A percentile compares a stretch with the other conserved stretches of the same genome.
These are phyloP conservation scores for Malassezia restricta DNA, from an alignment of 1,284 basidiomycete genomes.

Conservation along the genomic window DNA sequence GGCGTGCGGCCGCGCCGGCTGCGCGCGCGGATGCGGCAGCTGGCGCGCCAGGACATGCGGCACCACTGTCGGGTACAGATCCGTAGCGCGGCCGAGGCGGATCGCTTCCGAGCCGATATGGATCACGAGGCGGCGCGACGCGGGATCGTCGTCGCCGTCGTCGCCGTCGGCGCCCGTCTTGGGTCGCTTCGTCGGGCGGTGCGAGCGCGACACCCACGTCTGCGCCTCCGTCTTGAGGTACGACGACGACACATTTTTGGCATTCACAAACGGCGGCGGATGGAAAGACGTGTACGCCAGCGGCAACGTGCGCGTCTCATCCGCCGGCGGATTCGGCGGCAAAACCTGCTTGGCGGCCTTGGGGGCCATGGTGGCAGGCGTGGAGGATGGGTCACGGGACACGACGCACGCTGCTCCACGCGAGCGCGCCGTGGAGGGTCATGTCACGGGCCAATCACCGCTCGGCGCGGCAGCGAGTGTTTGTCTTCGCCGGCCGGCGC, in stretches of 20 bases:
- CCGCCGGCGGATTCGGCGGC: conserved; percentile 25
- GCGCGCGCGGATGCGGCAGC: neutral
- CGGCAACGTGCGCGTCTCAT: conserved; percentile 30
- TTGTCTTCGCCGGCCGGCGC: neutral
- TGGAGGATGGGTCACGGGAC: neutral
- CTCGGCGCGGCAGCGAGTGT: neutral
- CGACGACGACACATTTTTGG: conserved; percentile 40
- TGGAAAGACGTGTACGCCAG: conserved; percentile 35
- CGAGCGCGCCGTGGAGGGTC: too few species aligned
- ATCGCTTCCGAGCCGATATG: conserved; percentile 82
- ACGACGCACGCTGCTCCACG: too few species aligned
- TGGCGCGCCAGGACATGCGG: conserved; percentile 63
- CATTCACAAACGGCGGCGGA: conserved; percentile 38
- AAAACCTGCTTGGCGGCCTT: conserved; percentile 26
- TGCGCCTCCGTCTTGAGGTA: conserved; percentile 43
- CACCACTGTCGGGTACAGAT: conserved; percentile 62
- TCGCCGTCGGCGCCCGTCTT: conserved; percentile 18
- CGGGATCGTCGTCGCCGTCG: conserved; percentile 17
- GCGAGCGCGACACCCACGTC: conserved; percentile 32
- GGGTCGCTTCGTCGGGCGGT: conserved; percentile 10
- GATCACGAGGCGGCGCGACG: conserved; percentile 58
- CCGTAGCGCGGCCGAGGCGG: conserved; percentile 79
- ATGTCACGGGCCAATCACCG: too few species aligned
- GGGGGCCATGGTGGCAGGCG: neutral
- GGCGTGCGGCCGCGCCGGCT: neutral